phyloP scores from a whole-genome alignment of 2,329 filamentous ascomycete species.

The Coniochaeta ligniaria region DNA sequence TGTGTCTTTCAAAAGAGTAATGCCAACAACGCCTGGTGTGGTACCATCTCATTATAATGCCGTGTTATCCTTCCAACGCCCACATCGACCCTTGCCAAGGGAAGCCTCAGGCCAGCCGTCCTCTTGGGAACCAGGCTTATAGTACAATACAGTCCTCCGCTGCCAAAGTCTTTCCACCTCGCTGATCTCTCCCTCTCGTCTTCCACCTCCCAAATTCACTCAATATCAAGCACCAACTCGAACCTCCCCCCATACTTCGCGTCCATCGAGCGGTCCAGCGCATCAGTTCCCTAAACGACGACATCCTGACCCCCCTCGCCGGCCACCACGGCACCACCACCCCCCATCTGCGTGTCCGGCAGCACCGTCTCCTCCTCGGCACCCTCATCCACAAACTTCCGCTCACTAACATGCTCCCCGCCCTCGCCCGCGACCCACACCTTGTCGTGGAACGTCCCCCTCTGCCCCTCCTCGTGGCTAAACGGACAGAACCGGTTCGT shows the following conservation, averaged over 20 bases:
- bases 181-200: background rate
- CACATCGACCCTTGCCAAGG: background rate
- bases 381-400: constrained; percentile 74
- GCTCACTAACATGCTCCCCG: constrained; percentile 72
- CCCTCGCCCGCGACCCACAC: constrained; percentile 69
- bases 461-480: constrained; percentile 87
- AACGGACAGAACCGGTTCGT: constrained; percentile 82
- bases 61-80: background rate
- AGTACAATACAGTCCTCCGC: background rate
- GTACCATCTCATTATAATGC: background rate
- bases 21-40: background rate
- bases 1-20: background rate
- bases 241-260: background rate
- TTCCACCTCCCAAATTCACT: background rate
- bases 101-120: background rate
- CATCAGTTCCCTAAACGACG: constrained; percentile 1
- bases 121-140: background rate
- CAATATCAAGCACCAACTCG: background rate
- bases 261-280: background rate
- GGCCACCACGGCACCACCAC: background rate
- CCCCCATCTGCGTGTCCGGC: constrained; percentile 32
- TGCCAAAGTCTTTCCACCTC: background rate
- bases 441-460: constrained; percentile 78
- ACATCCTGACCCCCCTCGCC: background rate
- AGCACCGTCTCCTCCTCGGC: constrained; percentile 66